phyloP scores from a whole-genome alignment of 164 flowering plant species.

The Vitis rotundifolia region DNA sequence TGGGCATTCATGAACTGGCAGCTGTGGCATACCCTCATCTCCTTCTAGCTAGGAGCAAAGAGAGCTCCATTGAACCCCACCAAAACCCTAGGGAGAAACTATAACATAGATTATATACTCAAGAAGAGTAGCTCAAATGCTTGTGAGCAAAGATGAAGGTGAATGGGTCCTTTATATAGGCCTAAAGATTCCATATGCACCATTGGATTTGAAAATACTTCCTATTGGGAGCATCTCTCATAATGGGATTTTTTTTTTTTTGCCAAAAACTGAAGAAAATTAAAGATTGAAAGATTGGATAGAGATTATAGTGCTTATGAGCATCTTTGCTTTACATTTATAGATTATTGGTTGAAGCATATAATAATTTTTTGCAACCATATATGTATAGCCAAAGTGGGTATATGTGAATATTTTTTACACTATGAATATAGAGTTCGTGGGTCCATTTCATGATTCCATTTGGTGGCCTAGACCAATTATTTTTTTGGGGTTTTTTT shows the following conservation, averaged over 20 bases:
- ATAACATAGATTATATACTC: too few relatives aligned
- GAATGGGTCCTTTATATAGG: too few relatives aligned
- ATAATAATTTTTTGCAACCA: not conserved
- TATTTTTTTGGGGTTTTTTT: not conserved
- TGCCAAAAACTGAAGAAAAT: not conserved
- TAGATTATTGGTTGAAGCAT: not conserved
- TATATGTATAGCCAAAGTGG: not conserved
- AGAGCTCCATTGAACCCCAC: conserved; percentile 19
- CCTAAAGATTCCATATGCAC: too few relatives aligned
- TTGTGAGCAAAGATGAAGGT: too few relatives aligned
- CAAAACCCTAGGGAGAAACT: not conserved
- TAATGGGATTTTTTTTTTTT: not conserved
- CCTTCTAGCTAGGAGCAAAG: conserved; percentile 27
- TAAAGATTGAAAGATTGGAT: not conserved
- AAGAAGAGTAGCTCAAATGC: too few relatives aligned
- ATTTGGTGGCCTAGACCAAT: not conserved
- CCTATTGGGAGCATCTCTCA: not conserved
- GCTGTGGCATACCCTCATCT: conserved; percentile 22
- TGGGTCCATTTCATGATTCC: not conserved
- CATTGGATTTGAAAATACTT: too few relatives aligned
- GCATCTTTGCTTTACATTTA: conserved; percentile 9
- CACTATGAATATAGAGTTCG: not conserved
- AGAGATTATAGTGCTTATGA: not conserved
- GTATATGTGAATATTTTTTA: not conserved
- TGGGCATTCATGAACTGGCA: conserved; percentile 35